phyloP scores from a whole-genome alignment of 352 stramenopile species.

The Pseudoperonospora humuli region DNA sequence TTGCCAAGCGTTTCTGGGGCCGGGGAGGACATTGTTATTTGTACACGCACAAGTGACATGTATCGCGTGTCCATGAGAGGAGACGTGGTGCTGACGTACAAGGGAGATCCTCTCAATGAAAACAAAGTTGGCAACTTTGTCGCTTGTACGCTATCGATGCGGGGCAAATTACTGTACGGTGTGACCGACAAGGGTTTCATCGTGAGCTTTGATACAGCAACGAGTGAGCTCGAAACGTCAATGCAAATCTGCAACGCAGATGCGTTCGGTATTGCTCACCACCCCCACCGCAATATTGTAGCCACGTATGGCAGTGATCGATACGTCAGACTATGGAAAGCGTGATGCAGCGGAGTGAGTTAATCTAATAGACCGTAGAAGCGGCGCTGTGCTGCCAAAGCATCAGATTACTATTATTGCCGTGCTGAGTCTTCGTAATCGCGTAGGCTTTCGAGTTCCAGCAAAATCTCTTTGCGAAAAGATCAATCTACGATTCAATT shows the following conservation, averaged over 20 bases:
- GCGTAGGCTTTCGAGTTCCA: too few species aligned
- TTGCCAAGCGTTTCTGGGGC: slow-evolving; percentile 41
- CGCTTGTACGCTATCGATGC: slow-evolving; percentile 71
- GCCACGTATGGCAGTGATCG: slow-evolving; percentile 84
- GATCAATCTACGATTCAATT: too few species aligned
- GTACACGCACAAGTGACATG: slow-evolving; percentile 74
- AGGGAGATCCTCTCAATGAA: slow-evolving; percentile 50
- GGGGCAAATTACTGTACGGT: slow-evolving; percentile 80
- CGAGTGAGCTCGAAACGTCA: slow-evolving; percentile 51
- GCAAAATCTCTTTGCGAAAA: too few species aligned
- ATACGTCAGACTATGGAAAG: slow-evolving; percentile 79
- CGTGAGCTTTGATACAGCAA: slow-evolving; percentile 54
- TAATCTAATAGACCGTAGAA: slow-evolving; percentile 5
- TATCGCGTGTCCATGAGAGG: slow-evolving; percentile 73
- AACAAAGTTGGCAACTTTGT: slow-evolving; percentile 80
- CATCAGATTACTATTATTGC: too few species aligned
- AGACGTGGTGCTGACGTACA: slow-evolving; percentile 54
- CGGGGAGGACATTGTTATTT: slow-evolving; percentile 74
- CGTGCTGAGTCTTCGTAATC: neutral
- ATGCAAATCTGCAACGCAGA: slow-evolving; percentile 82
- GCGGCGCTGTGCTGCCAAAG: too few species aligned
- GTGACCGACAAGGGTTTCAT: slow-evolving; percentile 84
- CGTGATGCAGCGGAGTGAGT: slow-evolving; percentile 24
- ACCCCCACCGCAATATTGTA: slow-evolving; percentile 85
- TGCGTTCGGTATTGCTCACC: slow-evolving; percentile 73